These are phyloP conservation scores for Komagataella phaffii DNA, from an alignment of 805 yeast species.

Conservation along the genomic window DNA sequence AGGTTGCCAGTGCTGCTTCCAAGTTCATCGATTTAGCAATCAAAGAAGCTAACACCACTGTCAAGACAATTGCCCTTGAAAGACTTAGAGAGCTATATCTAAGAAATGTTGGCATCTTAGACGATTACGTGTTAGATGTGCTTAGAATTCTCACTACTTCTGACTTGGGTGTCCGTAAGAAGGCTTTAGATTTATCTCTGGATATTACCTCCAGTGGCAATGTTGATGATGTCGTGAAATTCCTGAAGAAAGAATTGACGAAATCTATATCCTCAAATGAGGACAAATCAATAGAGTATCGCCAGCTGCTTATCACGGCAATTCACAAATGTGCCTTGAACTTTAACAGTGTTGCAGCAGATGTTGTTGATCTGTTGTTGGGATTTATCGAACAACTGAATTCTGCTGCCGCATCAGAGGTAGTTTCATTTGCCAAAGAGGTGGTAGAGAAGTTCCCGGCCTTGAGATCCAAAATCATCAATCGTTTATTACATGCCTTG, in stretches of 20 bases:
- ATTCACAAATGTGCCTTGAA: slow-evolving; percentile 81
- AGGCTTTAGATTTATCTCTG: slow-evolving; percentile 77
- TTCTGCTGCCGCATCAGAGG: slow-evolving; percentile 78
- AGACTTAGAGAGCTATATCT: slow-evolving; percentile 66
- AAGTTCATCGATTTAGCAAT: slow-evolving; percentile 82
- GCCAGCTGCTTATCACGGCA: slow-evolving; percentile 78
- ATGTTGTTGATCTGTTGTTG: slow-evolving; percentile 76
- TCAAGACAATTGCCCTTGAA: slow-evolving; percentile 83
- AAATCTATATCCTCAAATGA: slow-evolving; percentile 57
- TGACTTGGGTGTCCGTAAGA: slow-evolving; percentile 81
- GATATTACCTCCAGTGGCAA: slow-evolving; percentile 73
- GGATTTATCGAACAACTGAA: slow-evolving; percentile 80
- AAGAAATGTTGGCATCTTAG: slow-evolving; percentile 69
- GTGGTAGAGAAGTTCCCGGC: slow-evolving; percentile 87
- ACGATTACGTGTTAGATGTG: slow-evolving; percentile 75
- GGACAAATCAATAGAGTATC: slow-evolving; percentile 74
- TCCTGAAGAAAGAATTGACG: slow-evolving; percentile 83
- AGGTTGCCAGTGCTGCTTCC: slow-evolving; percentile 66
- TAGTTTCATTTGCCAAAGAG: slow-evolving; percentile 84
- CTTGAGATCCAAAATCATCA: slow-evolving; percentile 50
- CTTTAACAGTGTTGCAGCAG: slow-evolving; percentile 84
- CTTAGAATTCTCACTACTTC: slow-evolving; percentile 77
- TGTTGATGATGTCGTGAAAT: slow-evolving; percentile 85
- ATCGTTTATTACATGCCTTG: slow-evolving; percentile 48
- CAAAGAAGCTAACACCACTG: slow-evolving; percentile 90